phyloP scores from a whole-genome alignment of 805 yeast genomes.

The Metschnikowia lochheadii region DNA sequence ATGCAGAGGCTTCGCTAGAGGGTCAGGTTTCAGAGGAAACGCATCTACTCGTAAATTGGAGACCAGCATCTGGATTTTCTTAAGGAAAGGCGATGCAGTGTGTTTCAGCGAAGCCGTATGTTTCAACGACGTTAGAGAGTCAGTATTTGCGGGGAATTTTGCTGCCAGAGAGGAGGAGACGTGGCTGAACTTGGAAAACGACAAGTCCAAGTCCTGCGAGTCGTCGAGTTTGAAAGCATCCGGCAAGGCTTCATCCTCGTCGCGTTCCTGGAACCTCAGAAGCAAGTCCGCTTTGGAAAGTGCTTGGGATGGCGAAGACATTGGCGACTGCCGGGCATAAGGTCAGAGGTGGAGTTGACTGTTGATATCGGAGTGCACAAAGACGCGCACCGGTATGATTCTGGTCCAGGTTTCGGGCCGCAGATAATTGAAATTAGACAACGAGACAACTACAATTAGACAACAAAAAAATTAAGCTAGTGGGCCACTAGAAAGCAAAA shows the following conservation, averaged over 20 bases:
- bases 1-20: neutral
- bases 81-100: constrained; percentile 26
- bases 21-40: neutral
- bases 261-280: constrained; percentile 10
- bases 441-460: too few relatives aligned
- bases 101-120: neutral
- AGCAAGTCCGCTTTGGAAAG: constrained; percentile 10
- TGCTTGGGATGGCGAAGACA: neutral
- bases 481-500: too few relatives aligned
- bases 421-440: too few relatives aligned
- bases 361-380: constrained; percentile 6
- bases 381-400: neutral
- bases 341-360: neutral
- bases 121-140: neutral
- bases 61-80: constrained; percentile 22
- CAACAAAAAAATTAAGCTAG: too few relatives aligned
- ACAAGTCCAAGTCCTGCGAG: constrained; percentile 24
- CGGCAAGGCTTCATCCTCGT: constrained; percentile 16
- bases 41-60: constrained; percentile 10
- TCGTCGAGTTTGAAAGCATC: constrained; percentile 29
- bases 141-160: neutral
- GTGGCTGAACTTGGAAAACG: constrained; percentile 37
- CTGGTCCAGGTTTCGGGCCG: too few relatives aligned
- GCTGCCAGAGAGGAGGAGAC: constrained; percentile 18
- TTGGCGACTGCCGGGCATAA: neutral